Evolutionary conservation across 2,329 filamentous ascomycete species (phyloP), one percentile per base, ranked within the genome.

Genomic region (Proliferodiscus dingleyae): DNA sequence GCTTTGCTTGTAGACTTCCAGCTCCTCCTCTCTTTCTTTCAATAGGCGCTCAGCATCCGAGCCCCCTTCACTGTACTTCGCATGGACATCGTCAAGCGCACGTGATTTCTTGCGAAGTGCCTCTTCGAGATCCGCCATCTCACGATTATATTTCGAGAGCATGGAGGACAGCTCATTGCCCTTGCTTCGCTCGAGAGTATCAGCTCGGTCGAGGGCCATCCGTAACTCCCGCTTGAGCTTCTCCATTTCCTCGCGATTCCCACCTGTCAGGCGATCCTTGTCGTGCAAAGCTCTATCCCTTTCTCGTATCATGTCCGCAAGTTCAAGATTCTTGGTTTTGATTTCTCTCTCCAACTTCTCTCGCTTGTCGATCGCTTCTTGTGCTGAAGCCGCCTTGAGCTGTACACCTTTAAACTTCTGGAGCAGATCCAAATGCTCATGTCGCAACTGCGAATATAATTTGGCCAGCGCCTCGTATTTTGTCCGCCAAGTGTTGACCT

Each of bases 261-360:
- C 86, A 40, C 93, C 93, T 41, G 75, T 80, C n/a, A 85, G 71
- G 45, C 93, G 81, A 63, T 98, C 93, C 65, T 90, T 89, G 52
- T 98, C 93, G 62, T 97, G 89, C 42, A 96, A 70, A 23, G 93
- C 93, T 53, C 93, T 82, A 63, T 98, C 93, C 57, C 93, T 80
- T 71, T 98, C 93, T 34, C 93, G 81, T 54, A 98, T 98, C 93
- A 98, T 97, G 65, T 97, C 89, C 24, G 93, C 93, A 51, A 98
- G 71, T 67, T 98, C 93, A n/a, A 98, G 73, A 64, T 98, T 98
- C 79, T 98, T 98, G 23, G 91, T 96, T 78, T 98, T 98, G 65
- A 98, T 86, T 70, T 98, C 93, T 26, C 91, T 85, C 71, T 97
- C 89, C 42, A 98, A 77, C 72, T 94, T 95, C 71, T 98, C 93